Evolutionary conservation across 2,329 filamentous ascomycete genomes (phyloP).

Genomic region (Amauroascus verrucosus): DNA sequence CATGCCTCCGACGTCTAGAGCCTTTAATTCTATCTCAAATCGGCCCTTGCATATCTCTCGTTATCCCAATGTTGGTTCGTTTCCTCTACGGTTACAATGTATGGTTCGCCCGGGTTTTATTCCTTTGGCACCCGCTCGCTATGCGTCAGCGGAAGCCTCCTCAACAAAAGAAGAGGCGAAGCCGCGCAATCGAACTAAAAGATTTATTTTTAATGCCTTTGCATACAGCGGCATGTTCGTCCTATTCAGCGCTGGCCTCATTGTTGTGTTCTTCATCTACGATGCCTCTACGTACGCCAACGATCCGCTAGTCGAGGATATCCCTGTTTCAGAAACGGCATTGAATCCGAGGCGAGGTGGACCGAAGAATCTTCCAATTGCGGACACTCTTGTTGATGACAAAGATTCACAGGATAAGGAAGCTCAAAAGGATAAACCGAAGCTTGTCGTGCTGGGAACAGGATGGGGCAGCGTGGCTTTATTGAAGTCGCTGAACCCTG

Average conservation of each 20-base stretch:
- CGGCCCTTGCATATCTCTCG: neutral
- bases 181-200: conserved; percentile 19
- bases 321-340: conserved; percentile 74
- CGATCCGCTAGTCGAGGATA: conserved; percentile 54
- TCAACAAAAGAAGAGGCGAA: conserved; percentile 27
- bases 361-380: conserved; percentile 89
- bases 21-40: neutral
- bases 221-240: conserved; percentile 67
- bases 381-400: conserved; percentile 79
- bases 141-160: conserved; percentile 5
- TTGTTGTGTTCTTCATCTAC: conserved; percentile 84
- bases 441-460: conserved; percentile 81
- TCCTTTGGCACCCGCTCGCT: neutral
- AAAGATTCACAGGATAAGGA: conserved; percentile 64
- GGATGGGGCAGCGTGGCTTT: conserved; percentile 93
- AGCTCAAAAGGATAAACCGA: conserved; percentile 74
- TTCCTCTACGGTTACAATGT: neutral
- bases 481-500: conserved; percentile 77
- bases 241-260: conserved; percentile 54
- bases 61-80: neutral
- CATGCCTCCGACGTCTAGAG: neutral
- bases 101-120: neutral
- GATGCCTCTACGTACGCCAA: conserved; percentile 86
- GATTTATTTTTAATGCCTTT: conserved; percentile 58
- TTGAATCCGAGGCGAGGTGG: conserved; percentile 72